Evolutionary conservation across 495 filamentous ascomycete species (phyloP), one percentile per base, ranked within the genome.

Genomic region (Xeromyces bisporus): DNA sequence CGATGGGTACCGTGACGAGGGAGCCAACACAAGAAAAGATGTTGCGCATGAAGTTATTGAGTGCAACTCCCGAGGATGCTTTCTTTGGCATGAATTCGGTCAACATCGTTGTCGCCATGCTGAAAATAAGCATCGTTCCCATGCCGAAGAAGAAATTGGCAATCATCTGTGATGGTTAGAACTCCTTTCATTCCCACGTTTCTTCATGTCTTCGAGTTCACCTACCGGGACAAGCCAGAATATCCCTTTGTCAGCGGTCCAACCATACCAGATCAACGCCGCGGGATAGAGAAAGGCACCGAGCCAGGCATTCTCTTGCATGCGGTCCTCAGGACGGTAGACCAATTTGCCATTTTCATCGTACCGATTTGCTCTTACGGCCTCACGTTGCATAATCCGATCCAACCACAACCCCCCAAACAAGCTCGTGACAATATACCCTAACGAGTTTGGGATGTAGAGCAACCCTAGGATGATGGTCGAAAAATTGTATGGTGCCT

Each of bases 61-160:
- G 65, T 3, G 87, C 87, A 3, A 94, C 80, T 1, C 85, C 86
- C 2, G 65, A 62, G 7, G 70, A 77, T 5, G 77, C 75, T 27
- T 67, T 64, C 15, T 67, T 62, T 0, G 87, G 83, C 70, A 94
- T 77, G 54, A 96, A 92, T 47, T 96, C 87, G 0, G 80, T 85
- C 35, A 86, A 55, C 77, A 89, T 83, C 1, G 80, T 86, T 5
- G 78, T 86, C 0, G 68, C 63, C 34, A 73, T 67, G 16, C 67
- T 62, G 51, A 96, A 93, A 14, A 93, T 79, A 10, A 96, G 60
- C 87, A 96, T 94, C 28, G 66, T 75, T 3, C 83, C 83, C 25
- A 83, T 47, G 10, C 87, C 87, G 47, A 93, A 93, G 50, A 80
- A 80, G 53, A 92, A 86, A 35, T 83, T 89, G 3, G 80, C 78